These are phyloP conservation scores for Pythium guiyangense DNA, from an alignment of 352 stramenopile genomes.

Conservation along the genomic window DNA sequence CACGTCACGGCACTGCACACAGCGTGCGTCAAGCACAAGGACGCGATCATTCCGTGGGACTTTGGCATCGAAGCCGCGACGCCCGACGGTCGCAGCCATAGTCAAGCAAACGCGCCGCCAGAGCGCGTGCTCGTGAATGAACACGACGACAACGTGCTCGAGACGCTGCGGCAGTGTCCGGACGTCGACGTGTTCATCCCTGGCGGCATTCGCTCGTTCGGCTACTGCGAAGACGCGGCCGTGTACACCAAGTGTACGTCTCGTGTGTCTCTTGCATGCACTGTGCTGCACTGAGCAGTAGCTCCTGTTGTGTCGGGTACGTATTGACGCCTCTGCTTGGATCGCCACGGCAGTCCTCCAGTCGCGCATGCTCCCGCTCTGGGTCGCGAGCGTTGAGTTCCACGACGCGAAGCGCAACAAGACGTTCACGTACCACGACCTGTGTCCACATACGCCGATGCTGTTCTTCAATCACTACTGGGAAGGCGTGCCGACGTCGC, in stretches of 20 bases:
- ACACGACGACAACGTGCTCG: constrained; percentile 31
- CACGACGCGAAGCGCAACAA: constrained; percentile 18
- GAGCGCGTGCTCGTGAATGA: constrained; percentile 22
- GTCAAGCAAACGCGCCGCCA: neutral
- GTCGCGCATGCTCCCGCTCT: constrained; percentile 37
- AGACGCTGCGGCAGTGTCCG: constrained; percentile 37
- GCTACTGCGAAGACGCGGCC: constrained; percentile 66
- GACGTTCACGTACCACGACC: constrained; percentile 40
- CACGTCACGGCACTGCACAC: constrained; percentile 33
- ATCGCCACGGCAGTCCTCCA: constrained; percentile 24
- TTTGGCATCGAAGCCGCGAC: constrained; percentile 14
- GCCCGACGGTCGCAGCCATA: constrained; percentile 2
- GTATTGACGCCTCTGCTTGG: too few relatives aligned
- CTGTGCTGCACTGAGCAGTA: neutral
- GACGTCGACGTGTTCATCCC: constrained; percentile 69
- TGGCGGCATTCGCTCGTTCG: constrained; percentile 32
- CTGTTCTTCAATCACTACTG: constrained; percentile 65
- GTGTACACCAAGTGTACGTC: constrained; percentile 59
- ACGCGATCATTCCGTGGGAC: constrained; percentile 28
- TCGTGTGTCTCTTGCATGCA: neutral
- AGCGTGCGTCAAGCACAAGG: constrained; percentile 23
- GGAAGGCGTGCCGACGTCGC: constrained; percentile 20
- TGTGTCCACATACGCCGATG: constrained; percentile 45
- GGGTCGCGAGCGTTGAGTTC: constrained; percentile 37
- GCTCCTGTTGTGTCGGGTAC: neutral